These are phyloP conservation scores for Pseudocercospora fuligena DNA, from an alignment of 2,329 filamentous ascomycete genomes.

Conservation along the genomic window DNA sequence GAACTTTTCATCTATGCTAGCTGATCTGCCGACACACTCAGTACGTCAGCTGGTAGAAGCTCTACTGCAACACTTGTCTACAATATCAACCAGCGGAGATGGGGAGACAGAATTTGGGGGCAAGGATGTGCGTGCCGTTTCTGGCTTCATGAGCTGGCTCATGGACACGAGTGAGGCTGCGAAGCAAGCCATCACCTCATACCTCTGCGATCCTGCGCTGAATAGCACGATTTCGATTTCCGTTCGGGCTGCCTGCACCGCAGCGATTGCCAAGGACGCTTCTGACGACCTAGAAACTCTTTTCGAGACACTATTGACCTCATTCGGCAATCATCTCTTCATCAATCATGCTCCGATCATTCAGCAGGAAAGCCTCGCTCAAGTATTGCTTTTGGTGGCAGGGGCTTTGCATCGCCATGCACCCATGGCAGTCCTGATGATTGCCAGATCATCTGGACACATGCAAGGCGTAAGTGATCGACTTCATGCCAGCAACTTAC, in stretches of 20 bases:
- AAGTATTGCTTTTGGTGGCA: slow-evolving; percentile 76
- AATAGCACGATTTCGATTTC: slow-evolving; percentile 28
- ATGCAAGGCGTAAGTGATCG: slow-evolving; percentile 83
- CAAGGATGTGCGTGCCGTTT: slow-evolving; percentile 18
- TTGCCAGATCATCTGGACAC: slow-evolving; percentile 74
- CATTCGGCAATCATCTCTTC: slow-evolving; percentile 85
- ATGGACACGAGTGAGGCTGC: slow-evolving; percentile 23
- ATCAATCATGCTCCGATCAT: slow-evolving; percentile 83
- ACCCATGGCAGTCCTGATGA: slow-evolving; percentile 68
- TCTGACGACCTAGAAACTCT: slow-evolving; percentile 54
- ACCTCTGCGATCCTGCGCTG: slow-evolving; percentile 33
- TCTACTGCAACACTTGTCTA: slow-evolving; percentile 39
- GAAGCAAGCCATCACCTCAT: slow-evolving; percentile 29
- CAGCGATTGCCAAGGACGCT: slow-evolving; percentile 29
- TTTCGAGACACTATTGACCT: slow-evolving; percentile 69
- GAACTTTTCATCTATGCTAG: slow-evolving; percentile 4
- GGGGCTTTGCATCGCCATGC: slow-evolving; percentile 73
- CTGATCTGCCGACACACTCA: slow-evolving; percentile 25
- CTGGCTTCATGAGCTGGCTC: slow-evolving; percentile 26
- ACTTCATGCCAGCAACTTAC: slow-evolving; percentile 73
- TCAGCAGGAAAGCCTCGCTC: slow-evolving; percentile 86
- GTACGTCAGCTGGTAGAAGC: slow-evolving; percentile 52
- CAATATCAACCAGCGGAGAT: not conserved
- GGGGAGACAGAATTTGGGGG: not conserved
- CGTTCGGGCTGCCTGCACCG: slow-evolving; percentile 37